These are phyloP conservation scores for Phytophthora crassamura DNA, from an alignment of 352 stramenopile genomes.

Conservation along the genomic window DNA sequence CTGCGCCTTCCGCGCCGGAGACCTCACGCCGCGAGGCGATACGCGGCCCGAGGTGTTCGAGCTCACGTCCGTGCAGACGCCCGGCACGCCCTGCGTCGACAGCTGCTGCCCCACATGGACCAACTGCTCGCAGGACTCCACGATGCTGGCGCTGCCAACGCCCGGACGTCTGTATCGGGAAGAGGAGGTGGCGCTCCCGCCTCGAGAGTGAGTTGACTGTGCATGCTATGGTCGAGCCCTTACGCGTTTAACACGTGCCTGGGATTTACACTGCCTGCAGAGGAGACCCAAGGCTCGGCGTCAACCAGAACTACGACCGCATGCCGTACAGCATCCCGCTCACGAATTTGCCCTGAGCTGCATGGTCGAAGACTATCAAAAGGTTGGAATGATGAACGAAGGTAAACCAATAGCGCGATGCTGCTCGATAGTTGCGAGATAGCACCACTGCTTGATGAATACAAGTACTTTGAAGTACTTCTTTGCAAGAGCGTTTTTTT, in stretches of 20 bases:
- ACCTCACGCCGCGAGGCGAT: constrained; percentile 63
- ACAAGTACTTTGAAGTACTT: no score
- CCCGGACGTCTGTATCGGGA: constrained; percentile 59
- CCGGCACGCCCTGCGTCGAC: constrained; percentile 69
- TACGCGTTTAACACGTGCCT: constrained; percentile 11
- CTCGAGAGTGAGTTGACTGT: constrained; percentile 55
- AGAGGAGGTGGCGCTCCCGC: constrained; percentile 59
- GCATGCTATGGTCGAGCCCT: constrained; percentile 7
- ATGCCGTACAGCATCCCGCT: constrained; percentile 84
- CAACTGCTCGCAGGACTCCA: constrained; percentile 55
- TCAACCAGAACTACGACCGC: constrained; percentile 79
- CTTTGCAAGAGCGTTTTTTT: no score
- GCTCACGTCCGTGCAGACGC: constrained; percentile 56
- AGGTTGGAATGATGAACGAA: not conserved
- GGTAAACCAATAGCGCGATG: not conserved
- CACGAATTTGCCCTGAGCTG: constrained; percentile 50
- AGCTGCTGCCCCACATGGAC: constrained; percentile 55
- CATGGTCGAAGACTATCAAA: no score
- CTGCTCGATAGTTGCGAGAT: no score
- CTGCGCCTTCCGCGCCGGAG: constrained; percentile 65
- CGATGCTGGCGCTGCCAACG: constrained; percentile 49
- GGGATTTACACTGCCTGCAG: constrained; percentile 30
- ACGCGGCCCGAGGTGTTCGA: constrained; percentile 68
- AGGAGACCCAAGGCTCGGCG: constrained; percentile 69
- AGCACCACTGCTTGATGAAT: no score